Percentiles rank a stretch among this genome's conserved stretches.
These are phyloP conservation scores for Leptographium flavum DNA, from an alignment of 2,329 filamentous ascomycete species.

Conservation along the genomic window DNA sequence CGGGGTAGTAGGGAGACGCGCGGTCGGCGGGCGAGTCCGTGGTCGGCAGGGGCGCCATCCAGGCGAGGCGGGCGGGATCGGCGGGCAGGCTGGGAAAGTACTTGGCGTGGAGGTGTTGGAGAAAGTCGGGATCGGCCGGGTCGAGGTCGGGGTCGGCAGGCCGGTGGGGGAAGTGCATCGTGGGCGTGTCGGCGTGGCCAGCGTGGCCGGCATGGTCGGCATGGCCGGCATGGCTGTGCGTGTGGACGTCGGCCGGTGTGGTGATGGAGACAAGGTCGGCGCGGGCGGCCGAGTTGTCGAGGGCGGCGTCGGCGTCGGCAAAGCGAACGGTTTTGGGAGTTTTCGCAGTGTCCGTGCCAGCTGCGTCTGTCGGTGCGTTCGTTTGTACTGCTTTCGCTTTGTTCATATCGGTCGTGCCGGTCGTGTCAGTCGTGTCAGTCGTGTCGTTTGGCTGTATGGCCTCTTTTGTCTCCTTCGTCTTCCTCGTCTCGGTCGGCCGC, in stretches of 20 bases:
- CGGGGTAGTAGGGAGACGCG: constrained; percentile 70
- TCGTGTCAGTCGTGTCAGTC: no score
- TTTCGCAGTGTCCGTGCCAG: constrained; percentile 6
- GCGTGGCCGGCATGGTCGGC: no score
- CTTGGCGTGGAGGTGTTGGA: constrained; percentile 71
- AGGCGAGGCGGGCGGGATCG: constrained; percentile 73
- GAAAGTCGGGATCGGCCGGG: constrained; percentile 68
- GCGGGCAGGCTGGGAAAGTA: constrained; percentile 84
- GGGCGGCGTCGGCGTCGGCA: no score
- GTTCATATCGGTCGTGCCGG: no score
- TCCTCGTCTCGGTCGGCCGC: background rate
- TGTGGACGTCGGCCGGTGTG: constrained; percentile 9
- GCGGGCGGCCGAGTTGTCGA: no score
- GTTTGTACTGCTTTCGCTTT: no score
- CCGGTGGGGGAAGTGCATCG: constrained; percentile 47
- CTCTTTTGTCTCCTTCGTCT: constrained; percentile 1
- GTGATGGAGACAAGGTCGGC: no score
- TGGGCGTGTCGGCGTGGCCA: constrained; percentile 1
- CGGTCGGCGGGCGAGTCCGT: constrained; percentile 49
- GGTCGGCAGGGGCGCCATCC: constrained; percentile 67
- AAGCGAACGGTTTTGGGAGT: background rate
- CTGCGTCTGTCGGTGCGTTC: no score
- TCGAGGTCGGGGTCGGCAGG: constrained; percentile 56
- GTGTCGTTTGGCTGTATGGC: no score
- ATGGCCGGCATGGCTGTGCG: constrained; percentile 3